A percentile compares a stretch with the other conserved stretches of the same genome.
phyloP scores from a whole-genome alignment of 345 rosid genomes.

The Dovyalis caffra region DNA sequence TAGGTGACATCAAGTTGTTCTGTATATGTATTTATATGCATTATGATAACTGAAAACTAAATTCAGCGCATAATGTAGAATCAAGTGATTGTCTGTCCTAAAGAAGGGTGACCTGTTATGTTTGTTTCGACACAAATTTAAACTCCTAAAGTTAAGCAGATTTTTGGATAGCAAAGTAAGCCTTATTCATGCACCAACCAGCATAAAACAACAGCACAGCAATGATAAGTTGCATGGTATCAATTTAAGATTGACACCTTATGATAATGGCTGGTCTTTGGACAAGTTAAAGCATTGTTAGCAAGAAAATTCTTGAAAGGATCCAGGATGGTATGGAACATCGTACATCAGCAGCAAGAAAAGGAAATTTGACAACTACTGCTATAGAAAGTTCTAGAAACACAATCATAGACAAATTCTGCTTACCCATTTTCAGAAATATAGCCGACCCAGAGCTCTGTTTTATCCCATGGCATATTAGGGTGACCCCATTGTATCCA shows the following conservation, averaged over 20 bases:
- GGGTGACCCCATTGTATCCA: conserved; percentile 97
- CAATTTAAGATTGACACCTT: background rate
- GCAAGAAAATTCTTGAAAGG: no score
- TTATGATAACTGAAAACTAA: background rate
- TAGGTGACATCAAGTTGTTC: background rate
- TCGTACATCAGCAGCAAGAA: background rate
- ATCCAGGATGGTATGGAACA: no score
- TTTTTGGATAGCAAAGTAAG: background rate
- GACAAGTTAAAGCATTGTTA: no score
- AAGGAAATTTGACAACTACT: background rate
- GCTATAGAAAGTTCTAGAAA: background rate
- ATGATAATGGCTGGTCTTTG: background rate
- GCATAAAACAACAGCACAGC: no score
- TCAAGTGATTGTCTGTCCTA: background rate
- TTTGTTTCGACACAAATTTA: background rate
- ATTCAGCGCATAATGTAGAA: background rate
- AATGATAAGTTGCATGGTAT: background rate
- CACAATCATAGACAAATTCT: background rate
- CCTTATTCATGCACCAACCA: no score
- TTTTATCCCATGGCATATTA: conserved; percentile 94
- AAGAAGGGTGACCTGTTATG: background rate
- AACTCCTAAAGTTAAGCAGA: background rate
- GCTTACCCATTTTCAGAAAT: conserved; percentile 76
- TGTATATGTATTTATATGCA: background rate
- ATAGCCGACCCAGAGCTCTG: conserved; percentile 94